Percentiles rank a stretch among this genome's conserved stretches.
Conservation (phyloP, 202 grass and related monocot genomes). For the Zizania palustris region DNA sequence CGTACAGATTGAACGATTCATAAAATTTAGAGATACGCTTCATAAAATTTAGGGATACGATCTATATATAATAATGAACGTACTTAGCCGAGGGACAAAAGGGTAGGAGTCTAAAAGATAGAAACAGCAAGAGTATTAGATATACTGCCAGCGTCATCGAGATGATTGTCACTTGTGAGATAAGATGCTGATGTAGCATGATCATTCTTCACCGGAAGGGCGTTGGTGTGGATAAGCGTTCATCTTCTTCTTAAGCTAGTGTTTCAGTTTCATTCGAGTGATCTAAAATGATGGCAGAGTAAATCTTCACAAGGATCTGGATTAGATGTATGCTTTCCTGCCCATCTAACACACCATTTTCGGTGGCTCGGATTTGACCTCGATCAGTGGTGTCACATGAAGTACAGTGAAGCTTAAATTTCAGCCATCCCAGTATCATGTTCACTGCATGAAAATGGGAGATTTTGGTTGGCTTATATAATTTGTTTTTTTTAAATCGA, state of each 20-base stretch:
- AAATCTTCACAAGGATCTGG: background rate
- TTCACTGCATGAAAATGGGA: too few relatives aligned
- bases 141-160: background rate
- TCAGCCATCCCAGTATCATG: too few relatives aligned
- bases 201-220: background rate
- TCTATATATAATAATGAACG: too few relatives aligned
- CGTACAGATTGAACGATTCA: too few relatives aligned
- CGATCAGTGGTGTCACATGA: background rate
- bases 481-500: too few relatives aligned
- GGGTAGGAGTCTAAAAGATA: background rate
- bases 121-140: background rate
- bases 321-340: background rate
- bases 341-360: background rate
- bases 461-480: too few relatives aligned
- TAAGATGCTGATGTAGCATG: background rate
- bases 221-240: background rate
- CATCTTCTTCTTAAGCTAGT: background rate
- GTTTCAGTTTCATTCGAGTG: background rate
- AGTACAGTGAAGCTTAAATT: background rate
- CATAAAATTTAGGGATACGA: too few relatives aligned
- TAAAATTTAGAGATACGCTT: too few relatives aligned
- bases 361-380: background rate
- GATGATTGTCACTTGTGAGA: background rate
- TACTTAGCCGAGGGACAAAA: too few relatives aligned
- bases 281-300: background rate